Conservation (phyloP, 2,329 filamentous ascomycete genomes). For the Apiospora koreana region DNA sequence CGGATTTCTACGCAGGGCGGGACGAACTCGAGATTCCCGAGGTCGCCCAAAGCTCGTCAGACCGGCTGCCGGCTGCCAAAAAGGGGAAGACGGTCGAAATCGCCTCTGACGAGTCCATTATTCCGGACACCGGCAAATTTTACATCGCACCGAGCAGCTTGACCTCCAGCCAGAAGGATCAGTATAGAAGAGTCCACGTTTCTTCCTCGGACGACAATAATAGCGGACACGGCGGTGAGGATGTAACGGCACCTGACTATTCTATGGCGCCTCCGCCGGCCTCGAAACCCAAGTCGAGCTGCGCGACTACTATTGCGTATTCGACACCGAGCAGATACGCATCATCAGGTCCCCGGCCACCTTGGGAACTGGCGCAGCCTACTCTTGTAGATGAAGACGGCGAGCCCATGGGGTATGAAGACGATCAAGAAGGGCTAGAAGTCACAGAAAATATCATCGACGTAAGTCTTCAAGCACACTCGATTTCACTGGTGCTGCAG, state of each 20-base stretch:
- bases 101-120: slow-evolving; percentile 17
- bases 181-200: slow-evolving; percentile 31
- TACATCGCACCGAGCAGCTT: slow-evolving; percentile 33
- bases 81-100: slow-evolving; percentile 19
- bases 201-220: slow-evolving; percentile 20
- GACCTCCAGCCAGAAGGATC: slow-evolving; percentile 34
- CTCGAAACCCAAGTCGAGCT: slow-evolving; percentile 30
- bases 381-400: background rate
- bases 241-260: background rate
- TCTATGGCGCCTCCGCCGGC: slow-evolving; percentile 14
- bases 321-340: slow-evolving; percentile 33
- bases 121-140: slow-evolving; percentile 25
- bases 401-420: background rate
- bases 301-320: slow-evolving; percentile 32
- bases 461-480: slow-evolving; percentile 21
- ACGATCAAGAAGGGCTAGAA: slow-evolving; percentile 19
- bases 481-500: background rate
- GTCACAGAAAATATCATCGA: slow-evolving; percentile 21
- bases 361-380: slow-evolving; percentile 23
- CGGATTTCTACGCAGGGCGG: background rate
- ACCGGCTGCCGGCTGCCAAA: slow-evolving; percentile 16
- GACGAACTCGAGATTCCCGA: slow-evolving; percentile 3
- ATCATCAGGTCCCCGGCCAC: slow-evolving; percentile 29
- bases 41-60: slow-evolving; percentile 13
- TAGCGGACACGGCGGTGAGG: background rate